Percentiles rank a stretch among this genome's conserved stretches.
phyloP scores from a whole-genome alignment of 2,329 filamentous ascomycete genomes.

The Dactylella cylindrospora region DNA sequence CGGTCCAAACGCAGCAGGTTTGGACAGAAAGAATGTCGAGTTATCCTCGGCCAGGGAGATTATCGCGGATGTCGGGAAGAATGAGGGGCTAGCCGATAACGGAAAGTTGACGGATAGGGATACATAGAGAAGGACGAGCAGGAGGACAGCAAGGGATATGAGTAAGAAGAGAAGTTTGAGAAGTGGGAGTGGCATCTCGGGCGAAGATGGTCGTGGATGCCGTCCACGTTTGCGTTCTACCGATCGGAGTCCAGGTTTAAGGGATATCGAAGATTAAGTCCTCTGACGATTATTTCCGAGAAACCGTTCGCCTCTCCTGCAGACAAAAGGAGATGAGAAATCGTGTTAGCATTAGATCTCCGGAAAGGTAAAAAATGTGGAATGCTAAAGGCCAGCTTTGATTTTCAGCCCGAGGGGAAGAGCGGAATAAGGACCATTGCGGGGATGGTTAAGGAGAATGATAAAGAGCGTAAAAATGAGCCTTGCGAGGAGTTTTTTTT shows the following conservation, averaged over 20 bases:
- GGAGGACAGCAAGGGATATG: slow-evolving; percentile 34
- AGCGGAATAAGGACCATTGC: slow-evolving; percentile 26
- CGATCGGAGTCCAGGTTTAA: slow-evolving; percentile 6
- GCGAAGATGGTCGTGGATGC: slow-evolving; percentile 16
- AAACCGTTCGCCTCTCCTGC: slow-evolving; percentile 8
- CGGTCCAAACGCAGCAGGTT: slow-evolving; percentile 91
- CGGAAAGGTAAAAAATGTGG: slow-evolving; percentile 1
- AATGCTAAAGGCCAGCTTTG: slow-evolving; percentile 24
- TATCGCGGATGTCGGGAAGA: slow-evolving; percentile 92
- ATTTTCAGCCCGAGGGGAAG: slow-evolving; percentile 9
- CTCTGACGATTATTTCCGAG: neutral
- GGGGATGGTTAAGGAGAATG: slow-evolving; percentile 8
- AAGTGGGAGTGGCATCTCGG: slow-evolving; percentile 40
- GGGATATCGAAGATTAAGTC: neutral
- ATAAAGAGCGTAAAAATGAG: slow-evolving; percentile 33
- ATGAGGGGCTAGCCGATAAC: slow-evolving; percentile 63
- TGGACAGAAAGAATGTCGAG: slow-evolving; percentile 90
- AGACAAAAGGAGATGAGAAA: slow-evolving; percentile 14
- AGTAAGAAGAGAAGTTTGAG: slow-evolving; percentile 43
- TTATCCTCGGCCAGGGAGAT: slow-evolving; percentile 98
- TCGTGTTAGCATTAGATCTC: slow-evolving; percentile 28
- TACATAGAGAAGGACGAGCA: slow-evolving; percentile 40
- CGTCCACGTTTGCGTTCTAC: slow-evolving; percentile 20
- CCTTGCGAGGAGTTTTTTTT: slow-evolving; percentile 9
- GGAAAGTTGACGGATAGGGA: slow-evolving; percentile 36